phyloP scores from a whole-genome alignment of 2,329 filamentous ascomycete species.

The Chrysoporthe cubensis region DNA sequence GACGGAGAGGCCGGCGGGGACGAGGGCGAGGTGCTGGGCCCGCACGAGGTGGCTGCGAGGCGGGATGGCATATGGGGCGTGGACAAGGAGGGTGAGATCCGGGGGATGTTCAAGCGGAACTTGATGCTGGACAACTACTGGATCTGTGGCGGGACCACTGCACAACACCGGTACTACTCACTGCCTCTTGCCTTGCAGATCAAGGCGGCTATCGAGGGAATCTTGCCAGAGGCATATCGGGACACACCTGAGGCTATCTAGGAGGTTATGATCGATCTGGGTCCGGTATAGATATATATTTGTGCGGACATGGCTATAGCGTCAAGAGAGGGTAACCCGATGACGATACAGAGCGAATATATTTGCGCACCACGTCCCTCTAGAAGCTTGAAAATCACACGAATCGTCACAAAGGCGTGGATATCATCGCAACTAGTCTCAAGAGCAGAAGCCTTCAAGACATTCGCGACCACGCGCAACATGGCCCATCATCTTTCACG shows the following conservation, averaged over 20 bases:
- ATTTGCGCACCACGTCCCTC: no score
- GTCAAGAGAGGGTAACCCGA: no score
- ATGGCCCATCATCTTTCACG: no score
- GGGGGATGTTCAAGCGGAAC: conserved; percentile 46
- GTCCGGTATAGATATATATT: no score
- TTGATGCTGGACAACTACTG: conserved; percentile 40
- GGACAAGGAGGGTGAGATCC: conserved; percentile 47
- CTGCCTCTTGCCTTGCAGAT: conserved; percentile 40
- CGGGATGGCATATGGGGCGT: conserved; percentile 47
- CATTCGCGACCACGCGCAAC: no score
- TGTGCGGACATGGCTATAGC: no score
- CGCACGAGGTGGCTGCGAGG: conserved; percentile 35
- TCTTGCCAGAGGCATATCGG: conserved; percentile 41
- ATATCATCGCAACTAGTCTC: no score
- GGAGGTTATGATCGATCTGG: not conserved
- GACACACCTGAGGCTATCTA: conserved; percentile 29
- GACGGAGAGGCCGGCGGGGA: conserved; percentile 25
- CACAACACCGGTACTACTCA: conserved; percentile 41
- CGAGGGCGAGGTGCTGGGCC: conserved; percentile 32
- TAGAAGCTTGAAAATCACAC: no score
- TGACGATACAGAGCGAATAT: no score
- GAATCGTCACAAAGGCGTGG: no score
- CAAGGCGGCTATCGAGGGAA: conserved; percentile 39
- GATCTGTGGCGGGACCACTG: conserved; percentile 40
- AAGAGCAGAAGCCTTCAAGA: no score